These are phyloP conservation scores for Raddia guianensis DNA, from an alignment of 176 grass and related monocot genomes.

Conservation along the genomic window DNA sequence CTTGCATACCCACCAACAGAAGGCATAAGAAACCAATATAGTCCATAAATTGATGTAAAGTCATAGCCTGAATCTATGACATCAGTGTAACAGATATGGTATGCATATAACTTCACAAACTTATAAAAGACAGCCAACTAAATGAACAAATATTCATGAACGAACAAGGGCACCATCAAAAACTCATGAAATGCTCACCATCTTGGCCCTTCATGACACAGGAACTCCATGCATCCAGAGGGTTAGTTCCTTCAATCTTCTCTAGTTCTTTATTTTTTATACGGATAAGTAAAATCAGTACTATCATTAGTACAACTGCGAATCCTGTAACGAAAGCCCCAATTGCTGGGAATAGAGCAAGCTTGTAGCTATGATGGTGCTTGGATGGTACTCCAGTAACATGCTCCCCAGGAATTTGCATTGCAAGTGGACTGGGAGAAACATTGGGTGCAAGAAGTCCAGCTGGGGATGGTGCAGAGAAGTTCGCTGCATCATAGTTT, in stretches of 20 bases:
- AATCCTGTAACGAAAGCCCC: constrained; percentile 77
- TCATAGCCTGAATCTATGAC: neutral
- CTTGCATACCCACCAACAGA: neutral
- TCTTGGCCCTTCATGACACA: constrained; percentile 64
- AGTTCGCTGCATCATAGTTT: constrained; percentile 68
- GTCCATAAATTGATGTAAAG: neutral
- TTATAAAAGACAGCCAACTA: constrained; percentile 14
- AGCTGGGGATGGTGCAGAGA: constrained; percentile 44
- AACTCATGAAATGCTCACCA: constrained; percentile 53
- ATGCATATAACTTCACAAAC: constrained; percentile 2
- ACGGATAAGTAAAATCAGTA: constrained; percentile 78
- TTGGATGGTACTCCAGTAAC: constrained; percentile 54
- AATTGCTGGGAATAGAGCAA: constrained; percentile 57
- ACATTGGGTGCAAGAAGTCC: constrained; percentile 43
- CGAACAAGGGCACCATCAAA: neutral
- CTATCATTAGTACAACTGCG: constrained; percentile 65
- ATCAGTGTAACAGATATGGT: neutral
- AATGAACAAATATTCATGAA: constrained; percentile 13
- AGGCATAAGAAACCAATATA: neutral
- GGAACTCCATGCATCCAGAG: constrained; percentile 44
- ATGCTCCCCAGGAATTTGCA: constrained; percentile 54
- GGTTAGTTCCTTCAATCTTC: constrained; percentile 53
- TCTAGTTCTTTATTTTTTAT: constrained; percentile 80
- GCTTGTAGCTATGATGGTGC: constrained; percentile 60
- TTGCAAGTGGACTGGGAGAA: constrained; percentile 59